Base-by-base conservation (phyloP, 148 eudicot genomes). In the Silene uniflora region DNA sequence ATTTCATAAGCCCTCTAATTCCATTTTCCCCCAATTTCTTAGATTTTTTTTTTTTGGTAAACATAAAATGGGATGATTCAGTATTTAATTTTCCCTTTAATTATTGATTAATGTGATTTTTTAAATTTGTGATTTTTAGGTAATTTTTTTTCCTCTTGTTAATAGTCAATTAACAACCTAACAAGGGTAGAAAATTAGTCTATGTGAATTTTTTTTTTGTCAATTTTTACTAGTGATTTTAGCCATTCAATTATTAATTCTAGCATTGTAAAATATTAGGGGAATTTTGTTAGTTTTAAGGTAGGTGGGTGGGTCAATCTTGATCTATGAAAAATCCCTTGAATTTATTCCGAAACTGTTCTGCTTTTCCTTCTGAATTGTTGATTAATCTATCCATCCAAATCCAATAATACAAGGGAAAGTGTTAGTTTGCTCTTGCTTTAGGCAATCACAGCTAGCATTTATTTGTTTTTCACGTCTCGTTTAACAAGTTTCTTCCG, bases 251-350 rank as follows among this genome's bases (percentile, higher is more conserved):
- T 52, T 16, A 0, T 13, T 19, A 25, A 22, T 60, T 10, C 11
- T 60, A 6, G 17, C 5, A n/a, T 18, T 5, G 23, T 7, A 9
- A n/a, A 59, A 18, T 18, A 19, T n/a, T 59, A 18, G 63, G 63
- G 21, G 22, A 60, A 6, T 44, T 52, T 44, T 73, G 63, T 22
- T 73, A 19, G 68, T 18, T 73, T 74, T 62, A 56, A 27, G 75
- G 46, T 39, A 69, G 60, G 52, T 44, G 23, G 58, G 69, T 46
- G 23, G 25, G 19, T 9, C 11, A 0, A 17, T 61, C 4, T 23
- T 39, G 44, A 39, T 39, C 6, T 39, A 39, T 39, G 44, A 39
- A 39, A 39, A 39, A 39, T 7, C 44, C 44, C 44, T 39, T 39
- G 44, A 39, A 39, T 39, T 6, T 39, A 5, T 0, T 39, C 0